phyloP scores from a whole-genome alignment of 805 yeast genomes.

The Pichia rugopelliculosa region DNA sequence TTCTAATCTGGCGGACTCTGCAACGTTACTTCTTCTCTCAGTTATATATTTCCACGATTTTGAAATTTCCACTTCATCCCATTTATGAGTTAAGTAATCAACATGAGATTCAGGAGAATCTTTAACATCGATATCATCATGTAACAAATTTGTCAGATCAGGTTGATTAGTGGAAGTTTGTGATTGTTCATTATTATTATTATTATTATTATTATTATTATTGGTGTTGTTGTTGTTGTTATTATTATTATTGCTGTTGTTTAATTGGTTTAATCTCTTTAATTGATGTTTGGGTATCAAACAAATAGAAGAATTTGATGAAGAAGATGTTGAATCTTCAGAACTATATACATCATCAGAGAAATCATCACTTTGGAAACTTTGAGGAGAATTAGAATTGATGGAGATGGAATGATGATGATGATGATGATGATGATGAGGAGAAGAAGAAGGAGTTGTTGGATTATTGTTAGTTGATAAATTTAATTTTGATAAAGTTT shows the following conservation, averaged over 20 bases:
- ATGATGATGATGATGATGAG: not conserved
- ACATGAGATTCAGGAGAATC: slow-evolving; percentile 86
- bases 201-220: not conserved
- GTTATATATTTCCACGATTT: slow-evolving; percentile 95
- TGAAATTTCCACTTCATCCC: slow-evolving; percentile 92
- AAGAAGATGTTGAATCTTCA: slow-evolving; percentile 24
- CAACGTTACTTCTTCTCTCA: slow-evolving; percentile 72
- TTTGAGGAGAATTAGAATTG: slow-evolving; percentile 17
- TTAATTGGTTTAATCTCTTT: slow-evolving; percentile 15
- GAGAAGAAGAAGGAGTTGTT: not conserved
- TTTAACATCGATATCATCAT: slow-evolving; percentile 76
- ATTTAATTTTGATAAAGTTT: slow-evolving; percentile 5
- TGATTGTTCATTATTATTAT: not conserved
- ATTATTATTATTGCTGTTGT: slow-evolving; percentile 9
- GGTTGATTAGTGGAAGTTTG: not conserved
- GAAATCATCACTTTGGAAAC: slow-evolving; percentile 22
- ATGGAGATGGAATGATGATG: not conserved
- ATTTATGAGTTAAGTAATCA: slow-evolving; percentile 88
- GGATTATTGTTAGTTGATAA: not conserved
- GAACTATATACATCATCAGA: slow-evolving; percentile 23
- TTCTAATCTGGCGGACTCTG: slow-evolving; percentile 69
- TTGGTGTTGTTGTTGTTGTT: slow-evolving; percentile 11
- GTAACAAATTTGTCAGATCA: slow-evolving; percentile 30
- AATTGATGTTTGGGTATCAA: slow-evolving; percentile 28
- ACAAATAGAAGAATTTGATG: slow-evolving; percentile 15